These are phyloP conservation scores for Aphanomyces stellatus DNA, from an alignment of 352 stramenopile genomes.

Conservation along the genomic window DNA sequence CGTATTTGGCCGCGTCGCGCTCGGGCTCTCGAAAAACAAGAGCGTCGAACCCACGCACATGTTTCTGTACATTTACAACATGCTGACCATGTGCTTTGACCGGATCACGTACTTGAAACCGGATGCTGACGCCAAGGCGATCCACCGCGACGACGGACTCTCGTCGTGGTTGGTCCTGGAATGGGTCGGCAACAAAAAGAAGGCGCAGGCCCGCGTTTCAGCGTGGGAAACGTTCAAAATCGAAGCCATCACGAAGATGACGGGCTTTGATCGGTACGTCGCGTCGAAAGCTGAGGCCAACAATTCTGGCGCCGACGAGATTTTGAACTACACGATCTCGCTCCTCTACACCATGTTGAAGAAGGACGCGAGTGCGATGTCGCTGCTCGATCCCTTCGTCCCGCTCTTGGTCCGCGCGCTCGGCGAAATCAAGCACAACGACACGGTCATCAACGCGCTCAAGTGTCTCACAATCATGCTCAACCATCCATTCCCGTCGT, in stretches of 20 bases:
- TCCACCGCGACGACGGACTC: background rate
- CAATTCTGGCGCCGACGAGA: conserved; percentile 49
- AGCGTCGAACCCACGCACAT: conserved; percentile 78
- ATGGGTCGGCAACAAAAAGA: conserved; percentile 43
- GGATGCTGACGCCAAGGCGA: background rate
- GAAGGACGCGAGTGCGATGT: conserved; percentile 24
- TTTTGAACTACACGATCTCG: conserved; percentile 81
- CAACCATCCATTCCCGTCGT: conserved; percentile 76
- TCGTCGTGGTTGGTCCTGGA: conserved; percentile 58
- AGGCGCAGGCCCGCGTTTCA: conserved; percentile 30
- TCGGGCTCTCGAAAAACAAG: conserved; percentile 76
- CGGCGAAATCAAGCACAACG: conserved; percentile 85
- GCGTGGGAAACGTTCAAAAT: conserved; percentile 45
- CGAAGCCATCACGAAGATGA: conserved; percentile 58
- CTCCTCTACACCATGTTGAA: conserved; percentile 66
- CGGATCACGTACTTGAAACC: conserved; percentile 23
- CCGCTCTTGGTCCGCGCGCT: conserved; percentile 87
- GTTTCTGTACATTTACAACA: conserved; percentile 78
- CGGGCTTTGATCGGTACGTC: conserved; percentile 67
- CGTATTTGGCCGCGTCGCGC: conserved; percentile 65
- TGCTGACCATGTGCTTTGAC: conserved; percentile 69
- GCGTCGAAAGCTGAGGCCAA: conserved; percentile 36
- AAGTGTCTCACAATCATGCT: conserved; percentile 89
- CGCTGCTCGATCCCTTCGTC: conserved; percentile 89
- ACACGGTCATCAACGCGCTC: conserved; percentile 87